These are phyloP conservation scores for Baudoinia panamericana DNA, from an alignment of 495 filamentous ascomycete genomes.

Conservation along the genomic window DNA sequence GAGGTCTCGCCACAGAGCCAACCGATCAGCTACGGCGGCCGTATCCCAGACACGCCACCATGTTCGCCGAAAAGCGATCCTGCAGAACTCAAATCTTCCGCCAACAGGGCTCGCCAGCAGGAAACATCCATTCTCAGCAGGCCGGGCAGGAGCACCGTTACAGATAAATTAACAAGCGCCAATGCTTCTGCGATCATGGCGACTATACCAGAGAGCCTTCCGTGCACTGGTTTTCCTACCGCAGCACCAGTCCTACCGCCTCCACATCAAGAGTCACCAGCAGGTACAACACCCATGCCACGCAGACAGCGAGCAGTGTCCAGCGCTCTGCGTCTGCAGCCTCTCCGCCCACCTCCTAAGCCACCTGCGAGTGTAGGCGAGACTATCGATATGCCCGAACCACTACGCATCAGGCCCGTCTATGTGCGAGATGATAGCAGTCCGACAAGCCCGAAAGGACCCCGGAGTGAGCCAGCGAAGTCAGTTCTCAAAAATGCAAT, in stretches of 20 bases:
- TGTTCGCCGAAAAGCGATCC: constrained; percentile 24
- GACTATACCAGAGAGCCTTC: constrained; percentile 5
- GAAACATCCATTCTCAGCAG: constrained; percentile 2
- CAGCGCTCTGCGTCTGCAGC: background rate
- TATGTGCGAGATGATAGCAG: too few relatives aligned
- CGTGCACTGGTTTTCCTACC: constrained; percentile 4
- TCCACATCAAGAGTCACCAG: background rate
- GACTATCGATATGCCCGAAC: constrained; percentile 2
- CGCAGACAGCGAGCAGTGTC: constrained; percentile 1
- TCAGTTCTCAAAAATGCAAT: constrained; percentile 21
- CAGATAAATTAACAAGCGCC: constrained; percentile 13
- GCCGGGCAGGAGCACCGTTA: background rate
- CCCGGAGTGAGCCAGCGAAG: constrained; percentile 19
- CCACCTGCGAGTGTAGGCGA: background rate
- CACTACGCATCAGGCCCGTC: constrained; percentile 12
- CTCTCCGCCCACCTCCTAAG: background rate
- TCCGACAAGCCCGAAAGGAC: constrained; percentile 18
- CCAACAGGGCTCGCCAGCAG: too few relatives aligned
- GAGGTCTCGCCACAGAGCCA: constrained; percentile 1
- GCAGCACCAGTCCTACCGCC: constrained; percentile 9
- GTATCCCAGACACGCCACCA: constrained; percentile 22
- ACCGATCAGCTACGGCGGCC: constrained; percentile 6
- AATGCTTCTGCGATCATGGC: constrained; percentile 17
- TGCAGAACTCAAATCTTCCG: too few relatives aligned
- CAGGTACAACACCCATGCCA: background rate